phyloP scores from a whole-genome alignment of 2,329 filamentous ascomycete genomes.

The Fusarium sp. region DNA sequence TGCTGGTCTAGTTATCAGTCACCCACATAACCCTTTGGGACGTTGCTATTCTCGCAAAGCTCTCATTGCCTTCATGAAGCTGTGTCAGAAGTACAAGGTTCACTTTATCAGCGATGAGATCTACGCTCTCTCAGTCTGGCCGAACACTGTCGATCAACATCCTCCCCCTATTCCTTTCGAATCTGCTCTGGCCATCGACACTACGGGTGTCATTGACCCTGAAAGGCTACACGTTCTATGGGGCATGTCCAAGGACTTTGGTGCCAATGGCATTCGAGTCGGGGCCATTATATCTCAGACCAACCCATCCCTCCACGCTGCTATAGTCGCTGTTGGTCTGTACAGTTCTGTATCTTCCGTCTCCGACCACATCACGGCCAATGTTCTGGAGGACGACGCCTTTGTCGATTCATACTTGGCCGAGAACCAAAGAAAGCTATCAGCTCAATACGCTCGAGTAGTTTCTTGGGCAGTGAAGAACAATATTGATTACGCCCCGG shows the following conservation, averaged over 20 bases:
- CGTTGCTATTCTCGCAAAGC: constrained; percentile 55
- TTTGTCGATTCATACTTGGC: constrained; percentile 57
- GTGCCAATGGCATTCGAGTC: constrained; percentile 63
- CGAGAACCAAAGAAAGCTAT: constrained; percentile 53
- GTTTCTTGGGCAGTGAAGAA: constrained; percentile 50
- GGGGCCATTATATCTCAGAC: constrained; percentile 60
- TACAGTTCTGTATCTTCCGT: constrained; percentile 58
- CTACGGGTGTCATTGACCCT: constrained; percentile 56
- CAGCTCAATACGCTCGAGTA: constrained; percentile 51
- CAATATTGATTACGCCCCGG: constrained; percentile 55
- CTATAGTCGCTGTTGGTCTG: constrained; percentile 49
- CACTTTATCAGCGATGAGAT: constrained; percentile 63
- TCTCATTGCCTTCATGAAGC: constrained; percentile 53
- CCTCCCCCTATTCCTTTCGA: constrained; percentile 50
- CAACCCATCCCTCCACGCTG: constrained; percentile 51
- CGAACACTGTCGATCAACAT: constrained; percentile 48
- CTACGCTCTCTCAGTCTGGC: constrained; percentile 62
- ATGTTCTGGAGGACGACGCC: constrained; percentile 54
- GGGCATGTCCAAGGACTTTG: constrained; percentile 62
- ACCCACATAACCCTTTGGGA: constrained; percentile 63
- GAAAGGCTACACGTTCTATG: constrained; percentile 61
- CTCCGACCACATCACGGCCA: constrained; percentile 52
- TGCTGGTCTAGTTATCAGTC: constrained; percentile 59
- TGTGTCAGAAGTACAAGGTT: constrained; percentile 59
- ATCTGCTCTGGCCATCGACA: constrained; percentile 57